Evolutionary conservation across 805 yeast species (phyloP), one percentile per base, ranked within the genome.

Genomic region (Wickerhamomyces bovis): DNA sequence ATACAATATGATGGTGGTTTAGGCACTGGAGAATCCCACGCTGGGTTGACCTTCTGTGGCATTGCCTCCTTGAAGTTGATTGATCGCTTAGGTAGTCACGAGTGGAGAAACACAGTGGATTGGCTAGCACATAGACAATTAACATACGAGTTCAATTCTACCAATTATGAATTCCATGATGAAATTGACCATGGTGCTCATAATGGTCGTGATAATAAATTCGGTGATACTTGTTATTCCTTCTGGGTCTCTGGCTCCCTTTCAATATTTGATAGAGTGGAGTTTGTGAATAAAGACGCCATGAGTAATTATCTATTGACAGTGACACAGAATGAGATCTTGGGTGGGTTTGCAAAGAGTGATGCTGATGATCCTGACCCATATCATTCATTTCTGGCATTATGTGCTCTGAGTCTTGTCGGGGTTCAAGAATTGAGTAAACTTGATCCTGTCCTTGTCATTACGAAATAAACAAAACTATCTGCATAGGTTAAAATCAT

Each of bases 1-100:
- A 60, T 69, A 35, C 66, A 71, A 9, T 73, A 64, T 53, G 80
- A 76, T 56, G 97, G 97, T 2, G 97, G 96, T 0, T 64, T 87
- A 41, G 85, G 90, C 6, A 63, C 60, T 35, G 65, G 70, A 13
- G 99, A 92, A 62, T 71, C 89, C 3, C 97, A 92, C 65, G 81
- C 89, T 8, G 99, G 98, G 0, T 72, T 85, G 49, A 85, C 96
- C 0, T 92, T 80, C 58, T 90, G 97, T 66, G 96, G 86, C 0
- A 55, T 90, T 21, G 84, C 85, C 0, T 63, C 85, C 1, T 68
- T 89, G 47, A 57, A 62, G 30, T 53, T 86, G 38, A 55, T 73
- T 6, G 68, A 59, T 5, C 49, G 52, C 12, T 28, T 70, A 9
- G 60, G 58, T 18, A n/a, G 39, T n/a, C 33, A 58, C 8, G 46